A percentile compares a stretch with the other conserved stretches of the same genome.
phyloP scores from a whole-genome alignment of 352 stramenopile species.

The Globisporangium echinulatum region DNA sequence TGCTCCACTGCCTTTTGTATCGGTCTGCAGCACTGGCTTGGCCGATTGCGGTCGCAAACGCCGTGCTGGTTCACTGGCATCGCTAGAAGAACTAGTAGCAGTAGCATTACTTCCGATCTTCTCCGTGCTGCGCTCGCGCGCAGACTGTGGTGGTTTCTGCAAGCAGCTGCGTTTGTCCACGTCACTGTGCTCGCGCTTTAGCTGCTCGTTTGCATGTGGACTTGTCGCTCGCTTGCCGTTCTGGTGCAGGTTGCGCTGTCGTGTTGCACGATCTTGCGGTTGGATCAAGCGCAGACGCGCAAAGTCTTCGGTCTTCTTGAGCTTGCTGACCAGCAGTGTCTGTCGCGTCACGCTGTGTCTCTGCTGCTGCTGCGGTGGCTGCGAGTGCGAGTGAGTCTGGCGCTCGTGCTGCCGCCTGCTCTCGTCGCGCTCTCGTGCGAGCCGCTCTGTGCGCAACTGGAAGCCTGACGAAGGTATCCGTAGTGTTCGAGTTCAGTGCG shows the following conservation, averaged over 20 bases:
- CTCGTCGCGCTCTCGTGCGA: conserved; percentile 5
- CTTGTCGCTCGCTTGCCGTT: conserved; percentile 20
- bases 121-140: conserved; percentile 6
- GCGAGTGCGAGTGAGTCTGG: conserved; percentile 9
- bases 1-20: background rate
- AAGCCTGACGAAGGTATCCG: no score
- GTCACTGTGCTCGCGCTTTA: background rate
- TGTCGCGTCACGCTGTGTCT: background rate
- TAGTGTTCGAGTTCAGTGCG: no score
- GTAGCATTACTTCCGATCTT: no score
- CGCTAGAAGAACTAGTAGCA: background rate
- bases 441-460: conserved; percentile 4
- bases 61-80: background rate
- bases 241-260: conserved; percentile 37
- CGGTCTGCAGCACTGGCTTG: conserved; percentile 30
- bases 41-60: conserved; percentile 36
- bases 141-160: conserved; percentile 18
- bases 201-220: background rate
- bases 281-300: conserved; percentile 34
- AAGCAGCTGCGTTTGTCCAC: background rate
- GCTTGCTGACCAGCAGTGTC: conserved; percentile 12
- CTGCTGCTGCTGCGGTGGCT: conserved; percentile 24
- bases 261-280: conserved; percentile 21
- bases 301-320: conserved; percentile 48
- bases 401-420: conserved; percentile 12